Evolutionary conservation across 2,329 filamentous ascomycete genomes (phyloP).

Genomic region (Trichophaea hybrida): DNA sequence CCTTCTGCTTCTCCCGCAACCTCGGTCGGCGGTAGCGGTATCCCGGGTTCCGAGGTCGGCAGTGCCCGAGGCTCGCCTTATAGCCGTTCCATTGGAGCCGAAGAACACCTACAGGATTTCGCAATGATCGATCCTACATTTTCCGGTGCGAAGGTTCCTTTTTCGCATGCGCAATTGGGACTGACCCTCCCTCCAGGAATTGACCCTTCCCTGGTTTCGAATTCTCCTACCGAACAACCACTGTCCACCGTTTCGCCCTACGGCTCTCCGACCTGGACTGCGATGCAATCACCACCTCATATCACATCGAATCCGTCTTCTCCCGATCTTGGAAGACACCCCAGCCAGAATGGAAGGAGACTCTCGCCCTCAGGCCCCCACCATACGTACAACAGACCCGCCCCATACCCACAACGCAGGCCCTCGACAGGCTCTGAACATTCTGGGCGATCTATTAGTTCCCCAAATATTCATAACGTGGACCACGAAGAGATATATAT

Average conservation of each 20-base stretch:
- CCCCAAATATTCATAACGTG: constrained; percentile 6
- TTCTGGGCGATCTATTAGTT: constrained; percentile 14
- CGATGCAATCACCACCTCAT: constrained; percentile 17
- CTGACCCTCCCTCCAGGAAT: constrained; percentile 11
- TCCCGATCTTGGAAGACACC: constrained; percentile 14
- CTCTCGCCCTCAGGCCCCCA: constrained; percentile 11
- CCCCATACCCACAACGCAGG: constrained; percentile 15
- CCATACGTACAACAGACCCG: constrained; percentile 8
- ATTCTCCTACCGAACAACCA: constrained; percentile 13
- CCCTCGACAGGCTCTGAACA: constrained; percentile 15
- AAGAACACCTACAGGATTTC: not conserved
- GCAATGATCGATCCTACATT: not conserved
- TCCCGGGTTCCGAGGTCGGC: constrained; percentile 18
- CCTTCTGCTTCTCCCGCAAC: constrained; percentile 18
- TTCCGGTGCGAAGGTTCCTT: not conserved
- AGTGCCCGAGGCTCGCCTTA: constrained; percentile 10
- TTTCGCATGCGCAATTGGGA: not conserved
- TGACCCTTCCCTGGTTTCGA: constrained; percentile 20
- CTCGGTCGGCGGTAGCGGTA: constrained; percentile 15
- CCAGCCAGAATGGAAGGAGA: constrained; percentile 7
- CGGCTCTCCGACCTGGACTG: constrained; percentile 18
- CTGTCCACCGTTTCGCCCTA: constrained; percentile 10
- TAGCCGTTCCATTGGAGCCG: not conserved
- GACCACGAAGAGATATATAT: constrained; percentile 13
- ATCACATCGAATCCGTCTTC: constrained; percentile 17